A percentile compares a stretch with the other conserved stretches of the same genome.
These are phyloP conservation scores for Lactifluus rugatus DNA, from an alignment of 768 basidiomycete species.

Conservation along the genomic window DNA sequence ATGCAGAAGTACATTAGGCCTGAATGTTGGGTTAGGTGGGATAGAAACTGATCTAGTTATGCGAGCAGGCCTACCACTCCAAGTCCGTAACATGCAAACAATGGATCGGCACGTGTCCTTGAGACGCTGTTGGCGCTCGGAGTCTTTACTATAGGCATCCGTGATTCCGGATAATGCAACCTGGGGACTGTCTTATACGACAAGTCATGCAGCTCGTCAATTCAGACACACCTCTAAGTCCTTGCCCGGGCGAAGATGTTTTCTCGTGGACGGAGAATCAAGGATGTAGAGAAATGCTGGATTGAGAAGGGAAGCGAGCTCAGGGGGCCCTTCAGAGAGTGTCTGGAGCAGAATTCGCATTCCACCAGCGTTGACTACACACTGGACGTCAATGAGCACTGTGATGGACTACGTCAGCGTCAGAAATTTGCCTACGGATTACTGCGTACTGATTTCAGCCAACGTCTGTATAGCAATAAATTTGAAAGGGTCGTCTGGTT, in stretches of 20 bases:
- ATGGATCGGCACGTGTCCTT: constrained; percentile 69
- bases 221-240: constrained; percentile 70
- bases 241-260: constrained; percentile 65
- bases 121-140: constrained; percentile 72
- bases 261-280: constrained; percentile 76
- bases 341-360: constrained; percentile 79
- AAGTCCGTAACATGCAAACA: constrained; percentile 76
- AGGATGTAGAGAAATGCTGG: constrained; percentile 73
- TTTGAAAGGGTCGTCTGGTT: constrained; percentile 82
- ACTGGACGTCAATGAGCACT: constrained; percentile 85
- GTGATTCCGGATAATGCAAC: constrained; percentile 84
- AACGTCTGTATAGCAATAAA: constrained; percentile 77
- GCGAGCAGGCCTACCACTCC: constrained; percentile 63
- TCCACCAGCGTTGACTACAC: constrained; percentile 72
- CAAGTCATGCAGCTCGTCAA: neutral
- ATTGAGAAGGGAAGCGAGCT: constrained; percentile 70
- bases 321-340: constrained; percentile 82
- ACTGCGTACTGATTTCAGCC: constrained; percentile 65
- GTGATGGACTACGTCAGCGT: constrained; percentile 8
- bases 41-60: neutral
- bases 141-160: constrained; percentile 81
- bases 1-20: constrained; percentile 92
- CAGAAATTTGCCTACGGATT: neutral
- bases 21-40: constrained; percentile 16
- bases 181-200: constrained; percentile 30